Conservation (phyloP, 2,329 filamentous ascomycete species). For the Coniosporium tulheliwenetii region DNA sequence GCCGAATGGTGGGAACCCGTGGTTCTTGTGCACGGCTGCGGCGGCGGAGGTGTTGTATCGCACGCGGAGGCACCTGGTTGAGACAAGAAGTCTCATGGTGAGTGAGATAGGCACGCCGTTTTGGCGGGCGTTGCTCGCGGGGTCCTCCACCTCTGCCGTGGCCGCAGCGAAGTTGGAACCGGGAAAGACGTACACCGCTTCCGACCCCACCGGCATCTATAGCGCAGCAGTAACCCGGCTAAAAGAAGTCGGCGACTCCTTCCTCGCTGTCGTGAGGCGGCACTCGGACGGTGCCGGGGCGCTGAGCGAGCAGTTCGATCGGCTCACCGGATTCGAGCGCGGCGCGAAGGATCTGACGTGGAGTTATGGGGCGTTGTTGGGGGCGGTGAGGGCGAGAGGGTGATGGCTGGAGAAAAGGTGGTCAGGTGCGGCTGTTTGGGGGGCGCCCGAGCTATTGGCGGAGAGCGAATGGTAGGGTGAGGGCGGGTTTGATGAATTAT, state of each 20-base stretch:
- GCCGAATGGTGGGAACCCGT: constrained; percentile 19
- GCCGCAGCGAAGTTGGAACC: constrained; percentile 5
- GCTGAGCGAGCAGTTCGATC: constrained; percentile 29
- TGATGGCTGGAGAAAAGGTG: too few species aligned
- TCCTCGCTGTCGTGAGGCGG: constrained; percentile 21
- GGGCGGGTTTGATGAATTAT: too few species aligned
- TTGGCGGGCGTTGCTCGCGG: constrained; percentile 16
- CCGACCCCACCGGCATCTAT: constrained; percentile 7
- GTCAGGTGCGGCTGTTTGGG: too few species aligned
- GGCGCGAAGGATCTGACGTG: constrained; percentile 28
- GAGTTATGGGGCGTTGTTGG: constrained; percentile 28
- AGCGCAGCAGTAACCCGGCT: constrained; percentile 16
- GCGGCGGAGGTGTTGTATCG: constrained; percentile 24
- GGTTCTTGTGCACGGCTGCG: constrained; percentile 27
- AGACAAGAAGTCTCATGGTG: constrained; percentile 15
- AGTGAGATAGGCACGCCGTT: constrained; percentile 17
- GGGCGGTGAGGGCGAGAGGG: constrained; percentile 16
- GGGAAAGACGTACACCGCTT: constrained; percentile 1
- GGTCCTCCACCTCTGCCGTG: neutral
- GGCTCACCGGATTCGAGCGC: constrained; percentile 20
- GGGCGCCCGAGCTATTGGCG: too few species aligned
- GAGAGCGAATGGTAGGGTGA: too few species aligned
- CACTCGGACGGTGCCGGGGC: constrained; percentile 21
- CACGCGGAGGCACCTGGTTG: constrained; percentile 15
- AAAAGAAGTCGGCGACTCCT: constrained; percentile 21